Evolutionary conservation across 2,329 filamentous ascomycete genomes (phyloP), one percentile per base, ranked within the genome.

Genomic region (Penicillium sp.): DNA sequence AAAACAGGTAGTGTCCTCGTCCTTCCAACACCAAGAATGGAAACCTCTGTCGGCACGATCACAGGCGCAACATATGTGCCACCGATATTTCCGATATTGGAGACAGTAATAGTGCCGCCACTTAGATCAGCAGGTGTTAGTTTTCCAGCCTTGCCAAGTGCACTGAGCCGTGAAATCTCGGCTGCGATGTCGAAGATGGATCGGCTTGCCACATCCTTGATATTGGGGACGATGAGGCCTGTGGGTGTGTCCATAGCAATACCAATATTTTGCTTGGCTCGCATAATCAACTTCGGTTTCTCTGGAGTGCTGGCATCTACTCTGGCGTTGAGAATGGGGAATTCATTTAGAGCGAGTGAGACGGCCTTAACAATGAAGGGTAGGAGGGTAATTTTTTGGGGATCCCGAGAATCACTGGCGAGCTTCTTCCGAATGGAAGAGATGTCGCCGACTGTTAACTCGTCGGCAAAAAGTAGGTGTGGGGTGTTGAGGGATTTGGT

Each of bases 311-410:
- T 82, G 25, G 75, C 72, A 66, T 97, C 91, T 25, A 99, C 85
- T 57, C 91, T 86, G 3, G 93, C 87, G 72, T 99, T 99, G 60
- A 99, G 86, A 37, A 95, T 81, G 1, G 95, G 93, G 74, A 91
- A 93, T 59, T 89, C 84, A 69, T 88, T 83, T 3, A 99, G 81
- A 1, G 93, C 87, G 62, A 96, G 80, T 21, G 93, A 98, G 47
- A 97, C 87, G 27, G 95, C 93, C 79, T 99, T 99, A 78, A 99
- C 86, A 71, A 98, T 88, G 79, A 99, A 97, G 4, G 95, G 92
- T 9, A 99, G 85, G 74, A 92, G 95, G 1, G 93, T 96, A 57
- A 97, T 81, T 76, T 93, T 92, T 64, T 81, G 77, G 13, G 86
- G 74, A 43, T 73, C 67, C 65, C 70, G 62, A 50, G 69, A 62